These are phyloP conservation scores for Cubamyces sp. DNA, from an alignment of 768 basidiomycete genomes.

Conservation along the genomic window DNA sequence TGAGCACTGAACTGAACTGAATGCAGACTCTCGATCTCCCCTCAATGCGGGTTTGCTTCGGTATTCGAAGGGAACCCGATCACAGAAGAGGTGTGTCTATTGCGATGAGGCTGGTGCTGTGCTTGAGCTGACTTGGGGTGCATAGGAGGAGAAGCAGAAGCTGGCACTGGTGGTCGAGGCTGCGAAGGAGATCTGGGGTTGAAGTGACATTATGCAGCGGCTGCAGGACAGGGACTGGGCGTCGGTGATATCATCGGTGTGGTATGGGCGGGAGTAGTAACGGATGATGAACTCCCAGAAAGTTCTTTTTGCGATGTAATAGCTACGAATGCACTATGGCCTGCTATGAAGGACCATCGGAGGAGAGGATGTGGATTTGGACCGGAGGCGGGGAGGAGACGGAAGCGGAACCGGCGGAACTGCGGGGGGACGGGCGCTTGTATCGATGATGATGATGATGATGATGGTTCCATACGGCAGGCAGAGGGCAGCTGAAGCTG, in stretches of 20 bases:
- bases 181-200: slow-evolving; percentile 41
- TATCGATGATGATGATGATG: too few species aligned
- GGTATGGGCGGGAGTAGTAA: not conserved
- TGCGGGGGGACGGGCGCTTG: not conserved
- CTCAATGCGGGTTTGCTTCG: slow-evolving; percentile 56
- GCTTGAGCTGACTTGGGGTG: not conserved
- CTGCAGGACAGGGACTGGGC: not conserved
- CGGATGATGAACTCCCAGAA: too few species aligned
- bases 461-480: too few species aligned
- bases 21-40: slow-evolving; percentile 45
- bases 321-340: too few species aligned
- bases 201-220: not conserved
- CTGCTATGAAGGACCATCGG: too few species aligned
- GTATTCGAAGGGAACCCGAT: slow-evolving; percentile 50
- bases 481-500: not conserved
- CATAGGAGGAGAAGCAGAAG: slow-evolving; percentile 42
- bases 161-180: slow-evolving; percentile 42
- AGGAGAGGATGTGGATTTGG: too few species aligned
- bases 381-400: not conserved
- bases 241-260: slow-evolving; percentile 9
- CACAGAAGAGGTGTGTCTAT: slow-evolving; percentile 29
- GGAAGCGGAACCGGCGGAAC: too few species aligned
- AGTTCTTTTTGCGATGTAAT: too few species aligned
- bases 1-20: not conserved
- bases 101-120: not conserved